Evolutionary conservation across 1,139 yeast genomes (phyloP), one percentile per base, ranked within the genome.

Genomic region (Zygoascus meyerae): DNA sequence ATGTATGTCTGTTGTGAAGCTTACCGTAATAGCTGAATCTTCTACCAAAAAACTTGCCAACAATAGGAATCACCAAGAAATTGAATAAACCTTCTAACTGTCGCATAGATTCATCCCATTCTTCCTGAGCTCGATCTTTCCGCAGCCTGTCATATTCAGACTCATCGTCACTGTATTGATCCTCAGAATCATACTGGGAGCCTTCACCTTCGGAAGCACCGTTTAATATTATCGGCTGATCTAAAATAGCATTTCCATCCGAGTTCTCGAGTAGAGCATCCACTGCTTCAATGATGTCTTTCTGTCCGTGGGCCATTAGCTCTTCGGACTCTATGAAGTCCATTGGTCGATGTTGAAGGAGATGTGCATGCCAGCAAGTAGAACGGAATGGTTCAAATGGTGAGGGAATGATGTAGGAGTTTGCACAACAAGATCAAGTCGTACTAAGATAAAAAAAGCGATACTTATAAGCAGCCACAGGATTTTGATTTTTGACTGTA

Each of bases 91-190:
- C 74, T 38, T 75, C 75, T 43, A 86, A 62, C 59, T 84, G 92
- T 39, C 70, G 68, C 50, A 85, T 58, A 43, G 86, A 81, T 58
- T 83, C 90, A 47, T 85, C 92, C 94, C 94, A 85, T 57, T 85
- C 89, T 53, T 77, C 74, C 60, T 84, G 89, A 1, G 87, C 86
- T 74, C 26, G 54, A 47, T 28, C 48, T 30, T 34, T 35, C 40
- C 42, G 28, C 14, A 38, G n/a, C 7, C 44, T 40, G 16, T 44
- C 44, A 12, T 48, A 50, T 18, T 50, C 57, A 40, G 34, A 39
- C 17, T 47, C 55, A 29, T 47, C 53, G 6, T 48, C 47, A 34
- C 35, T 16, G 18, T 46, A 47, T 10, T 35, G 18, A 8, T 45
- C 48, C 11, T 26, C 28, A 32, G 37, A 12, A 3, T 33, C 43